Conservation (phyloP, 2,329 filamentous ascomycete species). For the Fusarium tjaetaba region DNA sequence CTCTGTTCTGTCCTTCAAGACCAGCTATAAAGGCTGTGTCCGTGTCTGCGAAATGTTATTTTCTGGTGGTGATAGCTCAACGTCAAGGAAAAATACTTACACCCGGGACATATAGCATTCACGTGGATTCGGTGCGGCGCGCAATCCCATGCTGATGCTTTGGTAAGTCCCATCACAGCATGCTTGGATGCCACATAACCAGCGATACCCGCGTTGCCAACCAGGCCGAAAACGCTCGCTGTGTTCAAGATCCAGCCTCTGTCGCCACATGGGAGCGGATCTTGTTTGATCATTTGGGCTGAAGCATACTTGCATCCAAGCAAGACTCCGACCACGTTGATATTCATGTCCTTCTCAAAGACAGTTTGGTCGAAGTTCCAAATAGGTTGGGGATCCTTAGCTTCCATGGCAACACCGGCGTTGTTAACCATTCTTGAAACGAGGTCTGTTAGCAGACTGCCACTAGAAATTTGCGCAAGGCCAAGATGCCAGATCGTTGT, state of each 20-base stretch:
- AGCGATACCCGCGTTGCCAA: neutral
- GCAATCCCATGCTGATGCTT: neutral
- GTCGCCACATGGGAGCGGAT: neutral
- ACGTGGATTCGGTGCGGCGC: neutral
- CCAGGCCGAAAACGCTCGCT: neutral
- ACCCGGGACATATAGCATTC: neutral
- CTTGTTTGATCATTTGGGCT: neutral
- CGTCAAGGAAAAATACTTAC: neutral
- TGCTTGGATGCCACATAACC: neutral
- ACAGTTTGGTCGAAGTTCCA: neutral
- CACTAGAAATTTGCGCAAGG: neutral
- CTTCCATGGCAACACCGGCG: neutral
- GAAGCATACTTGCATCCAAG: neutral
- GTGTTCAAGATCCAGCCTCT: neutral
- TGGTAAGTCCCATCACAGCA: neutral
- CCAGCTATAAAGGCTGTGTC: neutral
- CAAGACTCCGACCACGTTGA: neutral
- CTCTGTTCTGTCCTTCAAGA: neutral
- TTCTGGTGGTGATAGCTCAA: neutral
- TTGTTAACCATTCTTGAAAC: neutral
- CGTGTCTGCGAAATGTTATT: neutral
- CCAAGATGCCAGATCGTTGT: neutral
- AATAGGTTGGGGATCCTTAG: neutral
- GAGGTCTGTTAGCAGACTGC: neutral
- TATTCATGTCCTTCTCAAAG: neutral